phyloP scores from a whole-genome alignment of 1,284 basidiomycete species.

The Coniferiporia sulphurascens region DNA sequence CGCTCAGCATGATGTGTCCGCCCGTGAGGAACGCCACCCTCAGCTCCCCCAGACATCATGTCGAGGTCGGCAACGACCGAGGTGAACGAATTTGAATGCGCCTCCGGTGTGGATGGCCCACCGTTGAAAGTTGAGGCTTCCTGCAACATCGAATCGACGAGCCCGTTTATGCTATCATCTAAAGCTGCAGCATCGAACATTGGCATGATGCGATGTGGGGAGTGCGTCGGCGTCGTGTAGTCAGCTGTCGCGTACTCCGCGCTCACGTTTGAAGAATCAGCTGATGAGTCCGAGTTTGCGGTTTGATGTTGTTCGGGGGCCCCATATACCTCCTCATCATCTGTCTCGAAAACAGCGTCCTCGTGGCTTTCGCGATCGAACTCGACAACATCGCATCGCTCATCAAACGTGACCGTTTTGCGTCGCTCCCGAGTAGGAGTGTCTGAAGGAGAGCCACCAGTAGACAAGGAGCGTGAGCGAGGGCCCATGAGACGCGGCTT shows the following conservation, averaged over 20 bases:
- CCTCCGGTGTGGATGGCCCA: slow-evolving; percentile 18
- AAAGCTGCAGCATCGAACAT: not conserved
- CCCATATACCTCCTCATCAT: slow-evolving; percentile 42
- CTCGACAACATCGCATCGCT: slow-evolving; percentile 84
- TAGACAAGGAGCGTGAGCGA: slow-evolving; percentile 28
- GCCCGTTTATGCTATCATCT: slow-evolving; percentile 56
- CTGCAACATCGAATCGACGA: slow-evolving; percentile 57
- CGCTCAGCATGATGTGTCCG: slow-evolving; percentile 54
- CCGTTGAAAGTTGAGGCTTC: slow-evolving; percentile 22
- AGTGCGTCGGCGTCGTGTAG: not conserved
- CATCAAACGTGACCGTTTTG: slow-evolving; percentile 86
- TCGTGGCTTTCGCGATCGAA: slow-evolving; percentile 62
- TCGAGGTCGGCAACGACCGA: slow-evolving; percentile 29
- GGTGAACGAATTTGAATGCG: slow-evolving; percentile 25
- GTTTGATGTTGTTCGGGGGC: slow-evolving; percentile 23
- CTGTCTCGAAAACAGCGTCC: slow-evolving; percentile 39
- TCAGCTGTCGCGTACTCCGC: not conserved
- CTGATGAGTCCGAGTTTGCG: not conserved
- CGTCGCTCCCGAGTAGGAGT: slow-evolving; percentile 44
- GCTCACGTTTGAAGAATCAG: not conserved
- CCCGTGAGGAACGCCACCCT: slow-evolving; percentile 64
- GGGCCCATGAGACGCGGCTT: slow-evolving; percentile 71
- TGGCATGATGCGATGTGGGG: not conserved
- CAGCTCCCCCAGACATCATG: slow-evolving; percentile 50
- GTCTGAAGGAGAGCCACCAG: slow-evolving; percentile 17